Evolutionary conservation across 2,329 filamentous ascomycete genomes (phyloP), one percentile per base, ranked within the genome.

Genomic region (Ceratocystis harringtonii): DNA sequence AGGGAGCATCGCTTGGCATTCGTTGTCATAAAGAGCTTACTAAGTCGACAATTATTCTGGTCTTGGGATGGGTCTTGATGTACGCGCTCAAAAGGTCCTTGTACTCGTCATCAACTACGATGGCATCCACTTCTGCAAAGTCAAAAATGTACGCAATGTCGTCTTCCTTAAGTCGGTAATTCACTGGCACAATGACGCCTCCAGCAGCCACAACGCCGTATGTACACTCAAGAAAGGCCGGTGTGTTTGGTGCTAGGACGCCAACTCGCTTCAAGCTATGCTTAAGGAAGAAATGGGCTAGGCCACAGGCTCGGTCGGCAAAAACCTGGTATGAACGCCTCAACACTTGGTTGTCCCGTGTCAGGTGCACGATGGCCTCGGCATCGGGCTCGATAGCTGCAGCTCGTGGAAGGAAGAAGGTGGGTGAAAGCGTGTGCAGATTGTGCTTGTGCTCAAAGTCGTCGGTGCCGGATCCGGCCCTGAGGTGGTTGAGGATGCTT

Each of bases 111-210:
- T 99, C 94, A 2, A 89, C 90, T 66, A 99, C 86, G 69, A 99
- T 90, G 63, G 83, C 79, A 71, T 99, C 92, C 0, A 89, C 92
- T 66, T 95, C 89, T 5, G 87, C 84, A 76, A 92, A 92, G 50
- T 86, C 83, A 71, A 99, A 90, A 68, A 97, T 95, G 74, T 97
- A 99, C 22, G 82, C 79, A 67, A 99, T 87, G 71, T 99, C 94
- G 68, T 92, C 89, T 44, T 82, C 78, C 73, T 94, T 94, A 58
- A 96, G 77, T 68, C 80, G 73, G 70, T 82, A 82, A 71, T 84
- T 84, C 32, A 75, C 81, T 1, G 81, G 81, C 64, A 96, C 88
- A 68, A 91, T 84, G 28, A 95, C 83, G 6, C 81, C 89, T 1
- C 90, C 90, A 0, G 89, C 89, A 0, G 89, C 92, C 0, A 86